Base-by-base conservation (phyloP, 768 basidiomycete genomes). In the Russula brevipes region DNA sequence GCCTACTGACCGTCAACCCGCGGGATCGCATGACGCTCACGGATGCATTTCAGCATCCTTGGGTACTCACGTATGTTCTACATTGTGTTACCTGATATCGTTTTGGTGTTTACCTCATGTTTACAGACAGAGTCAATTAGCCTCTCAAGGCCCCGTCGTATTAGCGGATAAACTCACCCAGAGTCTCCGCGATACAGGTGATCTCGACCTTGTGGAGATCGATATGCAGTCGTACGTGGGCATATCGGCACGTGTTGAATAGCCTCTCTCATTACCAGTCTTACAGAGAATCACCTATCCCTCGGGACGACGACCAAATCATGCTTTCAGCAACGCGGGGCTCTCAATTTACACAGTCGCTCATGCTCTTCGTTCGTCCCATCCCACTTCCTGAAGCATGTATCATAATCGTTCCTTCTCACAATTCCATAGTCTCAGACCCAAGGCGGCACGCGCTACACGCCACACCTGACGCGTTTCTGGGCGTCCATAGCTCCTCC, bases 401-500 rank as follows among this genome's bases (percentile, higher is more conserved):
- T 14, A 17, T 42, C 39, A 54, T 38, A 24, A 33, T 7, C 19
- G 7, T 41, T 50, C 3, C 53, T 54, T 50, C 33, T 46, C 39
- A 54, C 54, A 52, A 61, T 41, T 10, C n/a, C 35, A 0, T 68
- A 94, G 92, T 89, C 91, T 0, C 89, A 94, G 80, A 92, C 91
- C 0, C 89, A 91, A 76, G 75, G 76, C 1, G 91, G 91, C 4
- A 78, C 76, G 33, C 82, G 85, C 11, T 91, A 92, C 69, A 85
- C 79, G 1, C 88, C 90, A 0, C 81, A 86, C 61, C 80, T 92
- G 17, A 93, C 92, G 0, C 86, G 91, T 0, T 94, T 94, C 78
- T 94, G 91, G 72, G 81, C 87, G 0, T 72, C 79, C 0, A 71
- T 86, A 3, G 76, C 78, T 0, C 88, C 88, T 0, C 73, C 75